A percentile compares a stretch with the other conserved stretches of the same genome.
These are phyloP conservation scores for Wickerhamomyces hampshirensis DNA, from an alignment of 805 yeast genomes.

Conservation along the genomic window DNA sequence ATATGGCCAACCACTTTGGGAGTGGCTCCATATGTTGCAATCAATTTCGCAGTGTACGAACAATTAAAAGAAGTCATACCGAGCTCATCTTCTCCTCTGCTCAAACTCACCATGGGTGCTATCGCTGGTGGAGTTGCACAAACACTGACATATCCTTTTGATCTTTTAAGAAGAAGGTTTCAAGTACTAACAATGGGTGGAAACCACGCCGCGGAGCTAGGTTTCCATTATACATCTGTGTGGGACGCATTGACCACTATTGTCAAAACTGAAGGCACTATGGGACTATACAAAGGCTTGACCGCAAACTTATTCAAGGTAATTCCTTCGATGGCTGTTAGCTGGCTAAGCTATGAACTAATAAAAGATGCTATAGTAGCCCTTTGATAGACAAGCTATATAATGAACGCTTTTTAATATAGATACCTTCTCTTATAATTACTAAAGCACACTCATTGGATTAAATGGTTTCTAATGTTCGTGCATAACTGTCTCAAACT, in stretches of 20 bases:
- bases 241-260: constrained; percentile 69
- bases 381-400: constrained; percentile 3
- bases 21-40: constrained; percentile 93
- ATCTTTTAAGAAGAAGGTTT: constrained; percentile 79
- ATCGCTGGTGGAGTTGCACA: constrained; percentile 87
- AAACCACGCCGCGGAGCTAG: constrained; percentile 45
- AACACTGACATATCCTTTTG: constrained; percentile 86
- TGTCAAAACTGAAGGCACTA: constrained; percentile 65
- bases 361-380: constrained; percentile 41
- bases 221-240: constrained; percentile 77
- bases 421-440: no score
- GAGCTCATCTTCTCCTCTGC: constrained; percentile 34
- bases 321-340: constrained; percentile 93
- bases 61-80: constrained; percentile 58
- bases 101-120: constrained; percentile 77
- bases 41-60: constrained; percentile 89
- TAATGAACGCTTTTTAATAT: no score
- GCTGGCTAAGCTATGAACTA: constrained; percentile 83
- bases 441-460: no score
- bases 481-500: no score
- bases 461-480: no score
- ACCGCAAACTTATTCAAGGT: constrained; percentile 83
- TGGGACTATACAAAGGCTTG: constrained; percentile 69
- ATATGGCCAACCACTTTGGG: constrained; percentile 88
- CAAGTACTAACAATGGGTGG: constrained; percentile 85